Base-by-base conservation (phyloP, 225 moss, liverwort and hornwort genomes). In the Straminergon stramineum region DNA sequence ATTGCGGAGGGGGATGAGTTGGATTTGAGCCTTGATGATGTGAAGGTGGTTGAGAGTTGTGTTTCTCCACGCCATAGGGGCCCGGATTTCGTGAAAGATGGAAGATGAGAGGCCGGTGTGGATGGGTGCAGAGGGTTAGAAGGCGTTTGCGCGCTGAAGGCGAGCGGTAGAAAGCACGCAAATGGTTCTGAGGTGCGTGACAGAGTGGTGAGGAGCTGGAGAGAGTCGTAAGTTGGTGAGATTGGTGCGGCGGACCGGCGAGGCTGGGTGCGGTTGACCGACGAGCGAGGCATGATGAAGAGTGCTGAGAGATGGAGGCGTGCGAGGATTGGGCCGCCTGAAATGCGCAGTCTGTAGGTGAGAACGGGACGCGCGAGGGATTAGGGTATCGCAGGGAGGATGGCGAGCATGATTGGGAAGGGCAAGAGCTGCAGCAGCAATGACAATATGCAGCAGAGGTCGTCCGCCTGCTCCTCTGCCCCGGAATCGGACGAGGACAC, bases 401-500 rank as follows among this genome's bases (percentile, higher is more conserved):
- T 93, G 95, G 88, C 95, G 74, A 89, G 90, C 90, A 88, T 93
- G 90, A 82, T 90, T 90, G 90, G 71, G 79, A 93, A 91, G 78
- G 95, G 91, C 31, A 93, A 88, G 91, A 95, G 92, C 93, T 91
- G 93, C 89, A 92, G 90, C 77, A 95, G 95, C 91, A 93, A 93
- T 90, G 95, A 95, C 11, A 93, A 93, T 89, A 57, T 93, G 93
- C 95, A 93, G 90, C 95, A 89, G 93, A 89, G 92, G 88, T 93
- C 95, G 64, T 95, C 95, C 7, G 95, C 95, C 14, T 95, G 95
- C 91, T 95, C 96, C 13, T 95, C 96, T 69, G 94, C 95, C 55
- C 94, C 95, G 57, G 96, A 96, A 92, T 96, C 96, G 35, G 96
- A 96, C 79, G 96, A 96, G 69, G 96, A 96, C 52, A 93, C 93